phyloP scores from a whole-genome alignment of 768 basidiomycete genomes.

The Trametes gibbosa region DNA sequence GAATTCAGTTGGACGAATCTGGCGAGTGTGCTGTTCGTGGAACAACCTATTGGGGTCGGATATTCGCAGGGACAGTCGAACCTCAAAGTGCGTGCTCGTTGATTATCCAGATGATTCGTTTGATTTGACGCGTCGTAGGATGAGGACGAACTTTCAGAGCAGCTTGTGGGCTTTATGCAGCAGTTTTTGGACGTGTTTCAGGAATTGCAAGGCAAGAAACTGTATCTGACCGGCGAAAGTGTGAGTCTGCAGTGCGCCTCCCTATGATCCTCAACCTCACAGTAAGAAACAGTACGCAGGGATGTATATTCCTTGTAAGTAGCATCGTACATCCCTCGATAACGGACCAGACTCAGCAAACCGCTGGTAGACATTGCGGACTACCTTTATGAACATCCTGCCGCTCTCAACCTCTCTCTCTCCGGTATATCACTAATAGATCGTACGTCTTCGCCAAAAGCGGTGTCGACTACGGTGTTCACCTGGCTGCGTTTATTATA shows the following conservation, averaged over 20 bases:
- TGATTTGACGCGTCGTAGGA: conserved; percentile 27
- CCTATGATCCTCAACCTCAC: not conserved
- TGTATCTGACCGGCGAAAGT: conserved; percentile 73
- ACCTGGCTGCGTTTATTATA: not conserved
- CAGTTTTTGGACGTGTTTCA: conserved; percentile 76
- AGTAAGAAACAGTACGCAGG: conserved; percentile 58
- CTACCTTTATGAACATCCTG: conserved; percentile 62
- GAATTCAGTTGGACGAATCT: conserved; percentile 79
- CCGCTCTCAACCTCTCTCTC: conserved; percentile 50
- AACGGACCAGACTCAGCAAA: not conserved
- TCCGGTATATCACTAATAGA: conserved; percentile 74
- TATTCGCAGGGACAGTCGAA: conserved; percentile 70
- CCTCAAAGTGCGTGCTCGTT: conserved; percentile 34
- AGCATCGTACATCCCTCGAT: no score
- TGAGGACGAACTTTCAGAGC: conserved; percentile 55
- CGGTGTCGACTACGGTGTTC: no score
- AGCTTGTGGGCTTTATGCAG: conserved; percentile 59
- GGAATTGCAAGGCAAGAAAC: conserved; percentile 69
- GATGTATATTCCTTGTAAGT: conserved; percentile 59
- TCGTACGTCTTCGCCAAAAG: conserved; percentile 41
- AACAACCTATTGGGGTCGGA: conserved; percentile 79
- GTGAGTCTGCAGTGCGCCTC: conserved; percentile 41
- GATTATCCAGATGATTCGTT: not conserved
- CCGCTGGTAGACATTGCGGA: conserved; percentile 61
- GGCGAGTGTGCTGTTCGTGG: conserved; percentile 70